phyloP scores from a whole-genome alignment of 495 filamentous ascomycete genomes.

The Tuber umbilicatum region DNA sequence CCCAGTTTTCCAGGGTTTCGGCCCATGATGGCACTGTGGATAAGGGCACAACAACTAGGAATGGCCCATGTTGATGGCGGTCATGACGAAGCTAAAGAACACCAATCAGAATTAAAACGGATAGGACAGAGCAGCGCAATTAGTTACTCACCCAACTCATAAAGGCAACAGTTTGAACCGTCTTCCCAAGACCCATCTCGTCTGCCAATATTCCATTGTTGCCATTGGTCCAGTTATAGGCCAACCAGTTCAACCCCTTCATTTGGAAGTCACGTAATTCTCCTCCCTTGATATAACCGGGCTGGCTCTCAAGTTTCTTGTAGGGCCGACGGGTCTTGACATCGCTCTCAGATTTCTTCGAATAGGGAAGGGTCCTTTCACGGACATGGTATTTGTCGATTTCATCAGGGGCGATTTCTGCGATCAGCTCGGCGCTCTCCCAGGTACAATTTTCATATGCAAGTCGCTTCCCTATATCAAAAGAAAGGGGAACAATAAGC shows the following conservation, averaged over 20 bases:
- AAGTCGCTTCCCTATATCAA: slow-evolving; percentile 58
- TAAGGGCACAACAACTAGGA: slow-evolving; percentile 88
- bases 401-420: slow-evolving; percentile 69
- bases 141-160: slow-evolving; percentile 63
- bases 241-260: slow-evolving; percentile 86
- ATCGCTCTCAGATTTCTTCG: slow-evolving; percentile 67
- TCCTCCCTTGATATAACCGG: slow-evolving; percentile 75
- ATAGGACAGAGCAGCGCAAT: slow-evolving; percentile 2
- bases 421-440: slow-evolving; percentile 72
- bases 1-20: slow-evolving; percentile 94
- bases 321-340: slow-evolving; percentile 63
- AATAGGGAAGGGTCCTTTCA: slow-evolving; percentile 64
- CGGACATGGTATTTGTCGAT: slow-evolving; percentile 87
- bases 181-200: slow-evolving; percentile 98
- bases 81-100: slow-evolving; percentile 70
- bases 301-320: slow-evolving; percentile 67
- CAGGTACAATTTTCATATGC: slow-evolving; percentile 91
- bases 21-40: slow-evolving; percentile 97
- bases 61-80: slow-evolving; percentile 81
- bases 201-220: slow-evolving; percentile 95
- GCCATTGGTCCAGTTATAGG: slow-evolving; percentile 83
- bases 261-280: slow-evolving; percentile 90
- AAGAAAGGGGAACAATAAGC: slow-evolving; percentile 11
- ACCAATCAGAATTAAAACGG: slow-evolving; percentile 11
- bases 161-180: slow-evolving; percentile 93